These are phyloP conservation scores for Bacterosira constricta DNA, from an alignment of 108 stramenopile genomes.

Conservation along the genomic window DNA sequence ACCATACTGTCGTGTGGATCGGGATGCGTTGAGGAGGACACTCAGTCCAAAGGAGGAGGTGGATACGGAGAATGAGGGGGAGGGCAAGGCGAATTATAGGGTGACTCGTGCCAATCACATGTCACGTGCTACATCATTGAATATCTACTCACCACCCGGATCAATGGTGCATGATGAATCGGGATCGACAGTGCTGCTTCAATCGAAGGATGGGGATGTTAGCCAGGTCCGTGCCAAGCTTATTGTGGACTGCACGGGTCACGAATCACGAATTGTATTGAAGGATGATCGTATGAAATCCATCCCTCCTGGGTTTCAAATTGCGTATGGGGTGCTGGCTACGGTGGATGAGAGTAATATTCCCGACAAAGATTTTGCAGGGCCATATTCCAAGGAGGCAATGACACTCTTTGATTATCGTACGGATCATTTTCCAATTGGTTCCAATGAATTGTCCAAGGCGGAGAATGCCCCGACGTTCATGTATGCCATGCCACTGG, in stretches of 20 bases:
- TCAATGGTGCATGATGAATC: slow-evolving; percentile 68
- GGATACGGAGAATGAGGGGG: slow-evolving; percentile 17
- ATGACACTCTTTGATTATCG: slow-evolving; percentile 98
- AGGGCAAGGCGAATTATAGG: slow-evolving; percentile 42
- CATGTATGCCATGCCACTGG: slow-evolving; percentile 97
- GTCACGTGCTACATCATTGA: slow-evolving; percentile 67
- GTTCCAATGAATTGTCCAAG: slow-evolving; percentile 36
- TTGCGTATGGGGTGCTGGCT: slow-evolving; percentile 91
- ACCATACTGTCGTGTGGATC: slow-evolving; percentile 86
- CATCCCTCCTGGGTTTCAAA: slow-evolving; percentile 88
- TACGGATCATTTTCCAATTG: slow-evolving; percentile 80
- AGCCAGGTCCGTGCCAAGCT: slow-evolving; percentile 76
- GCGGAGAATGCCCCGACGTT: slow-evolving; percentile 87
- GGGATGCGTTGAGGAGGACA: slow-evolving; percentile 60
- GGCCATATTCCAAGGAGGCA: slow-evolving; percentile 92
- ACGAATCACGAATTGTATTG: slow-evolving; percentile 84
- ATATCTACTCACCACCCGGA: slow-evolving; percentile 77
- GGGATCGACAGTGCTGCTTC: slow-evolving; percentile 62
- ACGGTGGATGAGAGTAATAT: slow-evolving; percentile 70
- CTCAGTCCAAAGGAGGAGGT: slow-evolving; percentile 53
- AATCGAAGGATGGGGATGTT: slow-evolving; percentile 53
- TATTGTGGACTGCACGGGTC: slow-evolving; percentile 93
- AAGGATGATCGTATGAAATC: slow-evolving; percentile 66
- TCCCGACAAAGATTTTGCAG: slow-evolving; percentile 52
- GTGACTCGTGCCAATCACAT: slow-evolving; percentile 72